Evolutionary conservation across 108 stramenopile species (phyloP).

Genomic region (Fragilariopsis cylindrus): DNA sequence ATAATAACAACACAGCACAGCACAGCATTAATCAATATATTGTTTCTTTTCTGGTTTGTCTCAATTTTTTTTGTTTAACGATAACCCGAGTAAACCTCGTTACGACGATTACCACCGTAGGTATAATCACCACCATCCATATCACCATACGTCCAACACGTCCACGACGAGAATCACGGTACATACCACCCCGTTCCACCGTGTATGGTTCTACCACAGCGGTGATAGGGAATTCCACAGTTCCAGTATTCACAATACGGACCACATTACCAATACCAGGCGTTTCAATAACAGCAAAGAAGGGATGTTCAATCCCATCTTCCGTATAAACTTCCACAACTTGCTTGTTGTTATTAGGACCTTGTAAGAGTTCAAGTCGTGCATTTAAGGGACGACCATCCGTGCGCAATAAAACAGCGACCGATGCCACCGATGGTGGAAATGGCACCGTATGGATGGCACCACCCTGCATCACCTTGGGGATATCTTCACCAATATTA

Average conservation of each 20-base stretch:
- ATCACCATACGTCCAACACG: conserved; percentile 18
- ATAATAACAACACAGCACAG: too few species aligned
- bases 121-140: conserved; percentile 12
- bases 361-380: conserved; percentile 77
- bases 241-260: conserved; percentile 78
- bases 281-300: conserved; percentile 77
- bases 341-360: conserved; percentile 90
- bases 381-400: conserved; percentile 84
- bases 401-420: conserved; percentile 63
- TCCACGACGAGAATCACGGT: conserved; percentile 19
- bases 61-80: too few species aligned
- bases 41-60: too few species aligned
- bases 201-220: conserved; percentile 72
- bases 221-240: conserved; percentile 82
- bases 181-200: conserved; percentile 40
- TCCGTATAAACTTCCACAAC: conserved; percentile 83
- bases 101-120: not conserved
- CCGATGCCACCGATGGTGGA: conserved; percentile 66
- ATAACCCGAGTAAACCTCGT: not conserved
- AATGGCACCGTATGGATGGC: conserved; percentile 74
- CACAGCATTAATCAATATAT: too few species aligned
- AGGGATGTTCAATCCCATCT: conserved; percentile 81
- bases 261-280: conserved; percentile 82
- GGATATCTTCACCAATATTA: conserved; percentile 24
- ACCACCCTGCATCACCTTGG: conserved; percentile 75